Evolutionary conservation across 2,329 filamentous ascomycete genomes (phyloP).

Genomic region (Xylariaceae sp.): DNA sequence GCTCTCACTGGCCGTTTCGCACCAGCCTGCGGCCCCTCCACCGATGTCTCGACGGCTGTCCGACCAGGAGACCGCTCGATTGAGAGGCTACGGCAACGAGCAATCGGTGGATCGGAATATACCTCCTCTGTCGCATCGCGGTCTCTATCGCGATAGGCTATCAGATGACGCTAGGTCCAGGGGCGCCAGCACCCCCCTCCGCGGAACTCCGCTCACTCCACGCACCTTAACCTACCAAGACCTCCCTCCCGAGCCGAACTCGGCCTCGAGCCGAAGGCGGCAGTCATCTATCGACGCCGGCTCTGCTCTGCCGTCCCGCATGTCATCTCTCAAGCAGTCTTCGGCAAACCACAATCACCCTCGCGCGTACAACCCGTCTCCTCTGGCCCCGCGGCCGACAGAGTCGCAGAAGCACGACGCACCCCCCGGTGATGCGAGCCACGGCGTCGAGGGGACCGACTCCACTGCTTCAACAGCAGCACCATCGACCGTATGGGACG

Average conservation of each 20-base stretch:
- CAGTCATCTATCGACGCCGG: slow-evolving; percentile 43
- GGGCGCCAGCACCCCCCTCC: slow-evolving; percentile 30
- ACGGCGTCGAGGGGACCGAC: slow-evolving; percentile 62
- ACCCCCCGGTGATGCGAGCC: slow-evolving; percentile 30
- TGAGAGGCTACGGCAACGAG: slow-evolving; percentile 34
- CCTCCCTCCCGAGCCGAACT: slow-evolving; percentile 17
- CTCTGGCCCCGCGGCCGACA: slow-evolving; percentile 41
- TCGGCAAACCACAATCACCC: slow-evolving; percentile 30
- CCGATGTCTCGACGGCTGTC: slow-evolving; percentile 46
- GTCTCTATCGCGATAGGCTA: slow-evolving; percentile 34
- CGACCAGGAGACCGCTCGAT: slow-evolving; percentile 42
- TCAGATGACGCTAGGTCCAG: slow-evolving; percentile 28
- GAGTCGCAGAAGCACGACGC: slow-evolving; percentile 30
- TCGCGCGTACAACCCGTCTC: slow-evolving; percentile 51
- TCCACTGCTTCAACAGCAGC: slow-evolving; percentile 84
- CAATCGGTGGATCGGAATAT: slow-evolving; percentile 30
- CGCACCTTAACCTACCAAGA: slow-evolving; percentile 43
- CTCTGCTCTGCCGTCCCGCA: slow-evolving; percentile 31
- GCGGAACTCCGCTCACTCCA: slow-evolving; percentile 41
- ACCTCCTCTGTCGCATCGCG: slow-evolving; percentile 38
- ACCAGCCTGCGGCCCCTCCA: slow-evolving; percentile 43
- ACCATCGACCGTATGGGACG: slow-evolving; percentile 94
- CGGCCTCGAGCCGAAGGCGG: slow-evolving; percentile 26
- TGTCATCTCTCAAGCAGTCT: slow-evolving; percentile 35
- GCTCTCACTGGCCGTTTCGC: slow-evolving; percentile 42